Evolutionary conservation across 768 basidiomycete species (phyloP), one percentile per base, ranked within the genome.

Genomic region (Mycena rebaudengoi): DNA sequence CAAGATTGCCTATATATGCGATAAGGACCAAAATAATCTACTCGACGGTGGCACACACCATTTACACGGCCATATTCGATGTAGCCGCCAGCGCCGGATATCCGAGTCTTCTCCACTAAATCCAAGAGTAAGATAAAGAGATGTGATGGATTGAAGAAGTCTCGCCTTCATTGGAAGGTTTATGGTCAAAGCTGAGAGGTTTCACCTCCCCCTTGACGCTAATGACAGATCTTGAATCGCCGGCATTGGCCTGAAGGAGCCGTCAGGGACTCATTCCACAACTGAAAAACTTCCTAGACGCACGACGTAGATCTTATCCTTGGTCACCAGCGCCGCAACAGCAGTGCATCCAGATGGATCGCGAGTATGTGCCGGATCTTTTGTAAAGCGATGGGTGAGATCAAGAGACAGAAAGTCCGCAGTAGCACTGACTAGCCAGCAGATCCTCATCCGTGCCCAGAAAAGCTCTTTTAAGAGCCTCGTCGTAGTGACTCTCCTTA

Each of bases 301-400:
- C 83, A 95, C 92, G 49, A 92, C 91, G 74, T 88, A 90, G 67
- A 97, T 88, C 75, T 91, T 89, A 73, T 97, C 92, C 28, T 83
- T 74, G 12, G 96, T 95, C 40, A 98, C 75, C 55, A 99, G 78
- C 18, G 91, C 92, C 12, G 94, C 90, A 14, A 99, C 94, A 7
- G 98, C 96, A 1, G 98, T 99, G 74, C 96, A 98, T 10, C 98
- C 98, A 10, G 96, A 98, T 2, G 96, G 92, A 76, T 99, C 98
- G 67, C 91, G 87, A 57, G 88, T 86, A 78, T 94, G 95, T 62
- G 88, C 86, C 48, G 95, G 92, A 74, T 95, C 96, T 96, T 46
- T 54, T 40, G 44, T 35, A 53, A 18, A 66, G 53, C 66, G 50
- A 69, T 68, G 61, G 53, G 64, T 70, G 56, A 53, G 54, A 37